A percentile compares a stretch with the other conserved stretches of the same genome.
These are phyloP conservation scores for Bromus sterilis DNA, from an alignment of 176 grass and related monocot species.

Conservation along the genomic window DNA sequence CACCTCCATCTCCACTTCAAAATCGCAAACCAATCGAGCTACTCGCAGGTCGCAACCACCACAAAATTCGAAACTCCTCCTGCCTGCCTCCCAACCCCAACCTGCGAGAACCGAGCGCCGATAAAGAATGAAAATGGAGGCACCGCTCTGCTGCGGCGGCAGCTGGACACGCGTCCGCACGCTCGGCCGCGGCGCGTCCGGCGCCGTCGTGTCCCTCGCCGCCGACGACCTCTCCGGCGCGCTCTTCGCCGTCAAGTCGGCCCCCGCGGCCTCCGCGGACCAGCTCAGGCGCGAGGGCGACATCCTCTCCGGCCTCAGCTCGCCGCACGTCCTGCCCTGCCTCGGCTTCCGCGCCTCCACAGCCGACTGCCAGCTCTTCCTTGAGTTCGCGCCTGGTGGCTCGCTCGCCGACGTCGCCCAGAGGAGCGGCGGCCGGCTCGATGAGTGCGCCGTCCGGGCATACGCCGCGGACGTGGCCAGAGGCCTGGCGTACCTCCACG, in stretches of 20 bases:
- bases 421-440: conserved; percentile 13
- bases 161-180: conserved; percentile 43
- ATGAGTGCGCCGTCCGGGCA: conserved; percentile 16
- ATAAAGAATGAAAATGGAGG: conserved; percentile 9
- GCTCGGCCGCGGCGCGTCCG: conserved; percentile 48
- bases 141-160: conserved; percentile 4
- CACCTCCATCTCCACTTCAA: conserved; percentile 2
- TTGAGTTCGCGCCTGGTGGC: conserved; percentile 66
- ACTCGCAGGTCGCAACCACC: neutral
- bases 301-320: conserved; percentile 50
- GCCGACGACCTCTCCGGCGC: conserved; percentile 23
- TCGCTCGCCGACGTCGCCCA: conserved; percentile 42
- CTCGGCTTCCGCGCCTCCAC: conserved; percentile 27
- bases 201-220: conserved; percentile 36
- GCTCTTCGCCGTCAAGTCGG: conserved; percentile 69
- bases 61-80: neutral
- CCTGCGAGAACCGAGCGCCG: neutral
- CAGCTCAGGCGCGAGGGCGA: conserved; percentile 42
- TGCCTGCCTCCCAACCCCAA: too few relatives aligned
- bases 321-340: conserved; percentile 53
- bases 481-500: conserved; percentile 57
- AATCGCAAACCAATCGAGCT: neutral
- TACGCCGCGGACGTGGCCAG: conserved; percentile 42
- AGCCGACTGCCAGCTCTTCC: conserved; percentile 41
- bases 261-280: neutral